Conservation (phyloP, 176 grass and related monocot species). For the Pontederia paniculata region DNA sequence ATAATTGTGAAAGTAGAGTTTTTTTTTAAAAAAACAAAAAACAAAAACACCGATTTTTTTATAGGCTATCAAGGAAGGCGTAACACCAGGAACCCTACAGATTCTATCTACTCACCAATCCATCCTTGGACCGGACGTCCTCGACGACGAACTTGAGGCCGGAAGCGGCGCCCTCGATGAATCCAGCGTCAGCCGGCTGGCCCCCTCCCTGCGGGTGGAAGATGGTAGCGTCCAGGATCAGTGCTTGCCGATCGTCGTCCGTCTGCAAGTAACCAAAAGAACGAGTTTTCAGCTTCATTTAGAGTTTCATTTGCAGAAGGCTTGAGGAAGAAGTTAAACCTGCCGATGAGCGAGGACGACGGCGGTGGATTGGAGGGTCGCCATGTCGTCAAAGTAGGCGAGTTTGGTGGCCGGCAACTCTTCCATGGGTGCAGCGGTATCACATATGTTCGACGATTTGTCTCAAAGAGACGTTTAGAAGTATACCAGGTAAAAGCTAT, state of each 20-base stretch:
- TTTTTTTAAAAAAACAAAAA: not conserved
- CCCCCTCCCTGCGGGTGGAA: constrained; percentile 93
- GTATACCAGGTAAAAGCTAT: no score
- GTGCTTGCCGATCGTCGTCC: constrained; percentile 38
- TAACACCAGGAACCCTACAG: not conserved
- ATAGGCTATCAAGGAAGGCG: not conserved
- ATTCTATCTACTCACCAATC: constrained; percentile 35
- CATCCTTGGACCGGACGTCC: constrained; percentile 65
- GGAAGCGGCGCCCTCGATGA: constrained; percentile 18
- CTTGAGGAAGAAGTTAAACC: constrained; percentile 15
- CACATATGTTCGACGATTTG: no score
- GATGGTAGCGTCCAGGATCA: constrained; percentile 61
- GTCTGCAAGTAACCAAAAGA: constrained; percentile 25
- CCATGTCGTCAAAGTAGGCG: constrained; percentile 79
- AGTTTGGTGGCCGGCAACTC: constrained; percentile 36
- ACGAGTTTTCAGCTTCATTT: not conserved
- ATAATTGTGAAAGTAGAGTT: no score
- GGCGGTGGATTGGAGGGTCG: constrained; percentile 35
- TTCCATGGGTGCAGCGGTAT: not conserved
- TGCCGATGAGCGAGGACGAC: constrained; percentile 32
- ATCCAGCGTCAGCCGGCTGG: constrained; percentile 60
- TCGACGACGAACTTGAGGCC: constrained; percentile 58
- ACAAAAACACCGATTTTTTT: not conserved
- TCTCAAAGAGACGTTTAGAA: no score
- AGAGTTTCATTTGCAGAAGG: not conserved